Conservation (phyloP, 371 early-diverging fungal genomes). For the Mortierella sp. region DNA sequence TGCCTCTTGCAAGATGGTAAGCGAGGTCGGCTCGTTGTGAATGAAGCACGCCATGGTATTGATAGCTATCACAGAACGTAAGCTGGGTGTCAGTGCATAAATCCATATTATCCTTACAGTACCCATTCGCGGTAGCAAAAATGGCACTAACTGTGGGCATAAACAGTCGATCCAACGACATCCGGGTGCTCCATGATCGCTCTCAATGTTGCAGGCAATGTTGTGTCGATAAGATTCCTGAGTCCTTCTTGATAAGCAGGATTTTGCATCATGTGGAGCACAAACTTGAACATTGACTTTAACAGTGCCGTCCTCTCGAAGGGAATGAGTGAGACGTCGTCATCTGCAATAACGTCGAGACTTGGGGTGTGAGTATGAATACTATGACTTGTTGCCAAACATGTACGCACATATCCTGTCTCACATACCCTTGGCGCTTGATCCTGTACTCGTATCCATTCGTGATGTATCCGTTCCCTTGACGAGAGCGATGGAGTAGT, state of each 20-base stretch:
- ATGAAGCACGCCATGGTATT: slow-evolving; percentile 95
- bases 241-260: slow-evolving; percentile 89
- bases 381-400: no score
- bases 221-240: slow-evolving; percentile 92
- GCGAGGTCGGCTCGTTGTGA: slow-evolving; percentile 95
- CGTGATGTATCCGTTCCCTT: slow-evolving; percentile 29
- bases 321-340: slow-evolving; percentile 50
- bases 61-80: slow-evolving; percentile 67
- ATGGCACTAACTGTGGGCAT: slow-evolving; percentile 67
- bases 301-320: slow-evolving; percentile 73
- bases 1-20: slow-evolving; percentile 92
- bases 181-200: slow-evolving; percentile 76
- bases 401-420: not conserved
- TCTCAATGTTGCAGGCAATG: slow-evolving; percentile 81
- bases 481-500: slow-evolving; percentile 55
- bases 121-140: no score
- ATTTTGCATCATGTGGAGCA: slow-evolving; percentile 93
- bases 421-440: not conserved
- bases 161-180: slow-evolving; percentile 80
- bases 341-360: slow-evolving; percentile 11
- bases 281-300: slow-evolving; percentile 88
- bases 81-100: no score
- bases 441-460: slow-evolving; percentile 46
- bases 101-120: no score
- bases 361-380: no score